Evolutionary conservation across 495 filamentous ascomycete species (phyloP).

Genomic region (Xylaria bambusicola): DNA sequence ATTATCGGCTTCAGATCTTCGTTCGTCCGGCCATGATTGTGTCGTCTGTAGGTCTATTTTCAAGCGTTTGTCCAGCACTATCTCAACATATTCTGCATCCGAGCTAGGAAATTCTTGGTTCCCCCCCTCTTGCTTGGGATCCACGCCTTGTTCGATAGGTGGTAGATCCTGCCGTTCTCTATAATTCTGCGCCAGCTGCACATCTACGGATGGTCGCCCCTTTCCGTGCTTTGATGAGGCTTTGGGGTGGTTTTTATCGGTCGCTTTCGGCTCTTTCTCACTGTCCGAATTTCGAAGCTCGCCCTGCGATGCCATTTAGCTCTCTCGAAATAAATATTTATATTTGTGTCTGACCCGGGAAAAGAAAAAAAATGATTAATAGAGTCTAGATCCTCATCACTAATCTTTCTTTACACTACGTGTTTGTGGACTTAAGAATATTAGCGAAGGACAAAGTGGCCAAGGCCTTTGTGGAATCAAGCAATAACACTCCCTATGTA

Average conservation of each 20-base stretch:
- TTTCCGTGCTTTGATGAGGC: background rate
- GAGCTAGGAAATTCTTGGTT: background rate
- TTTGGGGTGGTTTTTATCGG: background rate
- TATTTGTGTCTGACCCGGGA: background rate
- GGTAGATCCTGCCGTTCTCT: conserved; percentile 1
- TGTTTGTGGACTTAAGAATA: background rate
- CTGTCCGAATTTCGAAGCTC: background rate
- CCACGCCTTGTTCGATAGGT: background rate
- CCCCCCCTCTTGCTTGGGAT: background rate
- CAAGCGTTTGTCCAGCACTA: background rate
- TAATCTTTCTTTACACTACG: background rate
- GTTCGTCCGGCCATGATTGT: background rate
- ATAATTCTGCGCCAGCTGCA: conserved; percentile 2
- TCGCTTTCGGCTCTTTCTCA: background rate
- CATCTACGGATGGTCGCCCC: conserved; percentile 1
- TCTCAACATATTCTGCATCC: background rate
- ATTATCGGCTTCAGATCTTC: background rate
- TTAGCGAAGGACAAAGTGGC: background rate
- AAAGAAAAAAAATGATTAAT: background rate
- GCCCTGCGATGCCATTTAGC: background rate
- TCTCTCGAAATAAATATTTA: background rate
- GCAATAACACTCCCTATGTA: background rate
- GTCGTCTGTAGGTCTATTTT: background rate
- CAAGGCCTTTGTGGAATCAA: background rate
- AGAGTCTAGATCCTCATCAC: background rate